Evolutionary conservation across 441 rosid species (phyloP).

Genomic region (Euphorbia celastroides): DNA sequence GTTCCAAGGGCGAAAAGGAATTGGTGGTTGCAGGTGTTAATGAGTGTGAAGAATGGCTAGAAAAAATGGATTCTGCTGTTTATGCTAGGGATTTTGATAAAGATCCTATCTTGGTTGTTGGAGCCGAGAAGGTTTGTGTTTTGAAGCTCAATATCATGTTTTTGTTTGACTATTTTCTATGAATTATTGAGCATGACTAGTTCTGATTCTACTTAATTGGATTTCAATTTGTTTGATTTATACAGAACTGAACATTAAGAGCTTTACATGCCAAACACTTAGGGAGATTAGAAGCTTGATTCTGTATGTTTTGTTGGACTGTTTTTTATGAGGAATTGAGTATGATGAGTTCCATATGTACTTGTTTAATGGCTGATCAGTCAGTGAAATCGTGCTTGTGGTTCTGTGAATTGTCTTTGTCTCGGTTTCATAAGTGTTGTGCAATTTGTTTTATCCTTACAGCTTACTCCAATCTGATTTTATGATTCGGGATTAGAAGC

Average conservation of each 20-base stretch:
- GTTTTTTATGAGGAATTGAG: no score
- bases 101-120: slow-evolving; percentile 44
- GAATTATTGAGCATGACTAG: neutral
- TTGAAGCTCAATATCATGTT: no score
- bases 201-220: neutral
- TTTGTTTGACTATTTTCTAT: neutral
- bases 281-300: no score
- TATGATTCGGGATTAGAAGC: no score
- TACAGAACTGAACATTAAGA: neutral
- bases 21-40: slow-evolving; percentile 11
- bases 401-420: no score
- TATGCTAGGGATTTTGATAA: slow-evolving; percentile 47
- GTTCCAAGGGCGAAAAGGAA: slow-evolving; percentile 6
- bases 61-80: slow-evolving; percentile 54
- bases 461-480: no score
- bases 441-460: neutral
- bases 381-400: no score
- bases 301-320: no score
- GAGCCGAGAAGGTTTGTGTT: slow-evolving; percentile 49
- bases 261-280: no score
- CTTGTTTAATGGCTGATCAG: no score
- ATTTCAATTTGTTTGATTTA: neutral
- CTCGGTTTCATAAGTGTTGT: neutral
- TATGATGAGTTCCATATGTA: neutral
- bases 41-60: slow-evolving; percentile 69